phyloP scores from a whole-genome alignment of 345 rosid species.

The Aquilaria malaccensis region DNA sequence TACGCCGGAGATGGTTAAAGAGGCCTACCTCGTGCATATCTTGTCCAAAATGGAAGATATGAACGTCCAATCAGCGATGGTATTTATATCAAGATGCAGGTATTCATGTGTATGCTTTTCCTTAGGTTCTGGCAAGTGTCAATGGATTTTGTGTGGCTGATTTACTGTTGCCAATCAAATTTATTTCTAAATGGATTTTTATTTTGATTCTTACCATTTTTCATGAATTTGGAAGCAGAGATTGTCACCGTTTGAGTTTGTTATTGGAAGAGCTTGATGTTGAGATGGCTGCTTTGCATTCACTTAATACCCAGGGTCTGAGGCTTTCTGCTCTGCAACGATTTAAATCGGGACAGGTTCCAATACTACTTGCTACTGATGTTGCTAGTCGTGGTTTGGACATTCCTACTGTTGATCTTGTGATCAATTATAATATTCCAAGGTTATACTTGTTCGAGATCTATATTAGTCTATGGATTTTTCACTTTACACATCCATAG shows the following conservation, averaged over 20 bases:
- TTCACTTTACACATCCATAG: background rate
- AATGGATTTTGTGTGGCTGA: background rate
- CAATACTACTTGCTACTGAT: constrained; percentile 83
- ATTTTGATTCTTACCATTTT: background rate
- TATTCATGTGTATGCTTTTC: constrained; percentile 13
- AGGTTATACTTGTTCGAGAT: constrained; percentile 34
- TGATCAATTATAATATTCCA: constrained; percentile 88
- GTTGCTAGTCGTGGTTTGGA: constrained; percentile 97
- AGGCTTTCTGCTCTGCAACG: constrained; percentile 75
- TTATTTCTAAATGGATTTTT: background rate
- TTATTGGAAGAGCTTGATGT: constrained; percentile 84
- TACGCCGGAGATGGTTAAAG: constrained; percentile 74
- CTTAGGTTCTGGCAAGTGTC: background rate
- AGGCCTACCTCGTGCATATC: constrained; percentile 67
- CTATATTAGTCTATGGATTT: background rate
- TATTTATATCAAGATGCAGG: constrained; percentile 98
- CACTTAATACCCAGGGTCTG: constrained; percentile 67
- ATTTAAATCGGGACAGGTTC: constrained; percentile 79
- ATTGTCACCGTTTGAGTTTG: constrained; percentile 68
- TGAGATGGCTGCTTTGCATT: constrained; percentile 68
- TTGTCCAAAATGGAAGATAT: constrained; percentile 77
- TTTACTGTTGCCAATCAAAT: background rate
- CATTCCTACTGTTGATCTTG: constrained; percentile 96
- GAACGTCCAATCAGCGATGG: constrained; percentile 82
- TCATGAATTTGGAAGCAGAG: constrained; percentile 34